A percentile compares a stretch with the other conserved stretches of the same genome.
These are phyloP conservation scores for Neobulgaria alba DNA, from an alignment of 2,329 filamentous ascomycete genomes.

Conservation along the genomic window DNA sequence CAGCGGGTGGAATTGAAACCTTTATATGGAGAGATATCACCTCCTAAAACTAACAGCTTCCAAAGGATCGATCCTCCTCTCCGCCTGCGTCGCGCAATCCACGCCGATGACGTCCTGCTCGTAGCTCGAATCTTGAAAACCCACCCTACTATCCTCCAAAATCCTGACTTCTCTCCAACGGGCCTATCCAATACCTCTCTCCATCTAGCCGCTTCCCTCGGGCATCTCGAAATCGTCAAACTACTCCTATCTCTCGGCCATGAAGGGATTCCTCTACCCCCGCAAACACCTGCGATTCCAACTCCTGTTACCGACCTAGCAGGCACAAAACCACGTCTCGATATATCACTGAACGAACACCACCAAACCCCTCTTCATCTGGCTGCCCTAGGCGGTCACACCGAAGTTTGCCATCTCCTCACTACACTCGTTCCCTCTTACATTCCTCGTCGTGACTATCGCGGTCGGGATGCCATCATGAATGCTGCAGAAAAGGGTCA, in stretches of 20 bases:
- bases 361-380: slow-evolving; percentile 78
- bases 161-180: slow-evolving; percentile 58
- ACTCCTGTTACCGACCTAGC: slow-evolving; percentile 37
- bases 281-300: not conserved
- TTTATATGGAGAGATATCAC: too few species aligned
- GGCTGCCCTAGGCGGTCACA: slow-evolving; percentile 60
- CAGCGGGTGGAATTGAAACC: too few species aligned
- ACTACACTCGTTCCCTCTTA: slow-evolving; percentile 48
- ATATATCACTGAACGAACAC: slow-evolving; percentile 66
- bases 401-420: slow-evolving; percentile 65
- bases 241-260: slow-evolving; percentile 67
- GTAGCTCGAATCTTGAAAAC: slow-evolving; percentile 68
- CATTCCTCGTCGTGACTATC: slow-evolving; percentile 49
- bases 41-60: too few species aligned
- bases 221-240: slow-evolving; percentile 59
- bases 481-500: slow-evolving; percentile 51
- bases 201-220: slow-evolving; percentile 69
- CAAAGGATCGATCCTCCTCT: slow-evolving; percentile 73
- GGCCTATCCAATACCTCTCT: slow-evolving; percentile 75
- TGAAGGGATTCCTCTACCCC: slow-evolving; percentile 2
- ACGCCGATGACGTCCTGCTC: slow-evolving; percentile 60
- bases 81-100: slow-evolving; percentile 74
- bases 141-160: slow-evolving; percentile 63
- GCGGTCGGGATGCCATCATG: slow-evolving; percentile 66
- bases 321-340: slow-evolving; percentile 28